Evolutionary conservation across 495 filamentous ascomycete genomes (phyloP), one percentile per base, ranked within the genome.

Genomic region (Penicillium goetzii): DNA sequence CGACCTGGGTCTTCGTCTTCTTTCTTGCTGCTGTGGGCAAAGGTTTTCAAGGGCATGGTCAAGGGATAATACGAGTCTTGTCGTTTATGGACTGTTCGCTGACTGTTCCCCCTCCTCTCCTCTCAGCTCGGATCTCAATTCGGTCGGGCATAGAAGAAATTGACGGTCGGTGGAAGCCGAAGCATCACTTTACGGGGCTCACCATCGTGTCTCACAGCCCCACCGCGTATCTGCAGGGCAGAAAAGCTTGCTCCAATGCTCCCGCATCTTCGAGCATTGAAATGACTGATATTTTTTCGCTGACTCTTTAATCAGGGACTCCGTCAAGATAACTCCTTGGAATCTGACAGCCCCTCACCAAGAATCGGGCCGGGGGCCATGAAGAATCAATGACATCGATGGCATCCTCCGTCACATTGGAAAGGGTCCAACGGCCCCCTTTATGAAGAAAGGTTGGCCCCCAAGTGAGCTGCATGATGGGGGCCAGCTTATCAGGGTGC

Each of bases 371-470:
- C 9, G 2, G 43, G 47, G 47, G 47, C 47, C 47, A 23, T 30
- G 25, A 30, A 51, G 15, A 5, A 51, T 30, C 23, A 51, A 51
- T 26, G 25, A 30, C 47, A 26, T 26, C 47, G 14, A 26, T 9
- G 47, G 23, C 47, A 14, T 3, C 47, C 47, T 4, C 10, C 5
- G 23, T 51, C 25, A 30, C 23, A 51, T 17, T 21, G 3, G 25
- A 26, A 51, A 51, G 25, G 47, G 25, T 51, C 25, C 47, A 51
- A 51, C 15, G 14, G 47, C 25, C 47, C 47, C 47, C 47, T 50
- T 28, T 17, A 30, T 30, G 47, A 51, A 17, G 23, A 51, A 28
- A 26, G 7, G 12, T 30, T 12, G 14, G 47, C 47, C 47, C 25
- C 47, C 3, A n/a, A 25, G 19, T 25, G 1, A 17, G 3, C n/a